phyloP scores from a whole-genome alignment of 75 land plant species.

The Larix kaempferi region DNA sequence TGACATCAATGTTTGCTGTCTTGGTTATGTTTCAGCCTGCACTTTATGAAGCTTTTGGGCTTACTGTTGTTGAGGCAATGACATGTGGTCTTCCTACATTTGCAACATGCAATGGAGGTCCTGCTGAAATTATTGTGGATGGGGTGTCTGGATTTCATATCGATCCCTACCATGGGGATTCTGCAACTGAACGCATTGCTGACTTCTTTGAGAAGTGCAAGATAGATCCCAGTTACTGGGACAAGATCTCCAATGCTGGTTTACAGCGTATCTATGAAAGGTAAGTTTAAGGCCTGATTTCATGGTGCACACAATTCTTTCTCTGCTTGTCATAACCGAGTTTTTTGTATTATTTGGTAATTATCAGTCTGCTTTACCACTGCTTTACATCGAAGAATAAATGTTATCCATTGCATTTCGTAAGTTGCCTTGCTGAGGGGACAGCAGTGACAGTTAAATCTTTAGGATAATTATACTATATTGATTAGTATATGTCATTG shows the following conservation, averaged over 20 bases:
- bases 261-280: slow-evolving; percentile 50
- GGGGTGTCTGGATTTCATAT: slow-evolving; percentile 65
- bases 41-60: slow-evolving; percentile 62
- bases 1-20: slow-evolving; percentile 2
- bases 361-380: not conserved
- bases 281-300: slow-evolving; percentile 19
- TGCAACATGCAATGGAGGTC: slow-evolving; percentile 60
- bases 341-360: not conserved
- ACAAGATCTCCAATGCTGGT: slow-evolving; percentile 40
- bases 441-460: no score
- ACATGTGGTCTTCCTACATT: slow-evolving; percentile 68
- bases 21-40: slow-evolving; percentile 46
- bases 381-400: not conserved
- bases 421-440: no score
- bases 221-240: slow-evolving; percentile 35
- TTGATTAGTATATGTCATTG: not conserved
- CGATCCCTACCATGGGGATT: slow-evolving; percentile 50
- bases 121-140: slow-evolving; percentile 65
- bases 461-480: no score
- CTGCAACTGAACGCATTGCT: slow-evolving; percentile 25
- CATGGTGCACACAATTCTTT: not conserved
- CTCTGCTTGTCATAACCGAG: not conserved
- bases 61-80: slow-evolving; percentile 68
- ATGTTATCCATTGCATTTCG: no score
- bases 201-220: slow-evolving; percentile 51